A percentile compares a stretch with the other conserved stretches of the same genome.
These are phyloP conservation scores for Actinomortierella ambigua DNA, from an alignment of 371 early-diverging fungal genomes.

Conservation along the genomic window DNA sequence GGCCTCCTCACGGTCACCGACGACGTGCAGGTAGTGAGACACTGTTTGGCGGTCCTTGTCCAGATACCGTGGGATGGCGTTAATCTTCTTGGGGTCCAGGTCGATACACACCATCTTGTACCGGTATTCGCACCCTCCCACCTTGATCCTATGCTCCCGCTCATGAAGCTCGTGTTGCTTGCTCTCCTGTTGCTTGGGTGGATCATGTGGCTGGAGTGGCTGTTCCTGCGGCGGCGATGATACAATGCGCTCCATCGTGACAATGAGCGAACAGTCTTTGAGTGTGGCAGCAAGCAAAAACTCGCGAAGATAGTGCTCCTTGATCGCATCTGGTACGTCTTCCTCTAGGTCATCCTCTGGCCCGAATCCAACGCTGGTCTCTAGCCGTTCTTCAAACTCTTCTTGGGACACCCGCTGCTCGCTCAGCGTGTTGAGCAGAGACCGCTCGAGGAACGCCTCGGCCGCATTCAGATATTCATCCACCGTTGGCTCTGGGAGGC, in stretches of 20 bases:
- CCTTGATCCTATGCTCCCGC: constrained; percentile 11
- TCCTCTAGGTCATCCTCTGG: constrained; percentile 21
- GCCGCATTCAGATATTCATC: constrained; percentile 28
- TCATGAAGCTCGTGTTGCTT: constrained; percentile 13
- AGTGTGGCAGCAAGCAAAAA: constrained; percentile 35
- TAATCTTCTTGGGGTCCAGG: constrained; percentile 40
- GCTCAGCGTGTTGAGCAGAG: constrained; percentile 16
- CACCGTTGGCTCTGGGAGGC: constrained; percentile 25
- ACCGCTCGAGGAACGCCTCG: constrained; percentile 26
- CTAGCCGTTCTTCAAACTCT: constrained; percentile 8
- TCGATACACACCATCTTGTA: constrained; percentile 45
- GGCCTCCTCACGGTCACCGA: constrained; percentile 18
- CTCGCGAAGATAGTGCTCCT: constrained; percentile 34
- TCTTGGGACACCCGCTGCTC: constrained; percentile 6
- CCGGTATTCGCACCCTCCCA: constrained; percentile 13
- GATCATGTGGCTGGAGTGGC: background rate
- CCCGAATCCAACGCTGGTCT: constrained; percentile 18
- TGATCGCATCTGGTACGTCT: constrained; percentile 14
- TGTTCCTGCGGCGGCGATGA: background rate
- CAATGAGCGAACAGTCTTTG: constrained; percentile 40
- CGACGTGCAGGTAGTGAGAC: constrained; percentile 15
- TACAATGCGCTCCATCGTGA: constrained; percentile 12
- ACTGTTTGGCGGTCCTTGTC: constrained; percentile 34
- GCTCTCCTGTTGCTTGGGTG: background rate
- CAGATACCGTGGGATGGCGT: constrained; percentile 26